Base-by-base conservation (phyloP, 1,284 basidiomycete species). In the Papiliotrema laurentii region DNA sequence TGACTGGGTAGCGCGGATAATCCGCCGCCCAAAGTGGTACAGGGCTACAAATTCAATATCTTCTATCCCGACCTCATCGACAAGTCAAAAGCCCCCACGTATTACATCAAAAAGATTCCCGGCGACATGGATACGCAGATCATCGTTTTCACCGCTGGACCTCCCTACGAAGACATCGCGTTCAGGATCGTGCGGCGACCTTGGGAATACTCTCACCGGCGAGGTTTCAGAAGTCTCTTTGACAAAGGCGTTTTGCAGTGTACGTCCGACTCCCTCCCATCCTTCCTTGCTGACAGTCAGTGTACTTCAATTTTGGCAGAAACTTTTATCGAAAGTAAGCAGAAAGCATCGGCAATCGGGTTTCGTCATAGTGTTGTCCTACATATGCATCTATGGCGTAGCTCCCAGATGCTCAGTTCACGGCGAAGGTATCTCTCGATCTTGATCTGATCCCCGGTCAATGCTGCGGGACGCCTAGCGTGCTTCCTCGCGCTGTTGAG, bases 161-260 rank as follows among this genome's bases (percentile, higher is more conserved):
- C 96, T 43, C 96, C 96, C 1, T 98, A 98, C 68, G 96, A 98
- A 75, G 96, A 98, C 66, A 92, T 98, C 56, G 96, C 93, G 16
- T 99, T 99, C 78, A 81, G 91, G 50, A 96, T 99, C 59, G 94
- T 99, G 47, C 91, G 97, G 63, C 81, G 89, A 49, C 92, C 94
- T 72, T 98, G 96, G 96, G 96, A 98, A 67, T 94, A 90, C 73
- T 92, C 89, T 45, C 94, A 98, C 51, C 51, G 64, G 36, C 68
- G 76, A 30, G 80, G 80, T 0, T 81, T 81, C 69, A 64, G 78
- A 50, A 76, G 75, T 54, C 75, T 75, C 31, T 81, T 81, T 60
- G 80, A 81, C 54, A 68, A 79, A 31, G 80, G 80, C n/a, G 78
- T 81, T 3, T 55, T 78, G 45, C 76, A 77, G 46, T 43, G 68